These are phyloP conservation scores for Escallonia rubra DNA, from an alignment of 129 eudicot species.

Conservation along the genomic window DNA sequence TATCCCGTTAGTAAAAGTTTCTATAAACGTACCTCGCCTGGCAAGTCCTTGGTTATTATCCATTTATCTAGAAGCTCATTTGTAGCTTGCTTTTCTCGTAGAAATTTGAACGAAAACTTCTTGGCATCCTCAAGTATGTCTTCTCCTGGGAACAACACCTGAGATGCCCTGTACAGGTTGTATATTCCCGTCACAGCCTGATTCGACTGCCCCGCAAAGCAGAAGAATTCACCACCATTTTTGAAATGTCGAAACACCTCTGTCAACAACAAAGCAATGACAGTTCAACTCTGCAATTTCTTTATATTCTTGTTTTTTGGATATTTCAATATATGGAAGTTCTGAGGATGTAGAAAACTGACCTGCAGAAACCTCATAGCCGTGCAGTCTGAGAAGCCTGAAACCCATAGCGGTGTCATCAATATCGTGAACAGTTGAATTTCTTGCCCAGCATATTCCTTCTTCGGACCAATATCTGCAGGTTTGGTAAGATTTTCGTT, in stretches of 20 bases:
- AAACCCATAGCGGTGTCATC: conserved; percentile 41
- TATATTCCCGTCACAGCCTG: conserved; percentile 23
- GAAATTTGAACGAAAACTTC: conserved; percentile 11
- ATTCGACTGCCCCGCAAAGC: conserved; percentile 21
- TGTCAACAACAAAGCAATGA: not conserved
- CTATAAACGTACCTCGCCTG: conserved; percentile 27
- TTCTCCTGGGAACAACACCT: conserved; percentile 30
- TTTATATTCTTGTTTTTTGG: no score
- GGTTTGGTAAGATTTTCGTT: not conserved
- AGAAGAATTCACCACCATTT: conserved; percentile 22
- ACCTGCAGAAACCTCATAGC: not conserved
- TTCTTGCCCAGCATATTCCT: conserved; percentile 26
- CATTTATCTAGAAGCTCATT: conserved; percentile 30
- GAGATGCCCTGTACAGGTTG: conserved; percentile 35
- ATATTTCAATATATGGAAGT: no score
- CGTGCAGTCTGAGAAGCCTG: not conserved
- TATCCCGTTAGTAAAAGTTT: no score
- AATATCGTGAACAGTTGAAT: conserved; percentile 20
- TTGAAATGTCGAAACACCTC: conserved; percentile 28
- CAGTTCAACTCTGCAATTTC: not conserved
- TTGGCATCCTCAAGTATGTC: conserved; percentile 32
- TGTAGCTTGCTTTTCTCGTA: conserved; percentile 13
- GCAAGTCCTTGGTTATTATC: conserved; percentile 27
- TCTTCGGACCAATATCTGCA: conserved; percentile 37
- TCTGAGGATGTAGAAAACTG: not conserved